These are phyloP conservation scores for Euphrasia confusa DNA, from an alignment of 257 asterid species.

Conservation along the genomic window DNA sequence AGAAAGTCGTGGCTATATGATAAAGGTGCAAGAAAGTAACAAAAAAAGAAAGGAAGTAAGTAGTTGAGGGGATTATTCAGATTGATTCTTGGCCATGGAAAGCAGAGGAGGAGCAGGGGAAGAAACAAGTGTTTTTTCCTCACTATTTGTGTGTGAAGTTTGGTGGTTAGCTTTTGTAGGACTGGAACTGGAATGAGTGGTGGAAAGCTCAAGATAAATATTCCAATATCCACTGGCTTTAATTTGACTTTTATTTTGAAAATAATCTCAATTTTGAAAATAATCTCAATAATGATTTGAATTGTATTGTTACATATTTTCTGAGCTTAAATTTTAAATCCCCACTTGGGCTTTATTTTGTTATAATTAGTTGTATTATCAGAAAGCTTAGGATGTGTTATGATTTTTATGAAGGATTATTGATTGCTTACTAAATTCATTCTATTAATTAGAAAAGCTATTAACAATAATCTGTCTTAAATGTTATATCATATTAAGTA, in stretches of 20 bases:
- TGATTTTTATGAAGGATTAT: too few species aligned
- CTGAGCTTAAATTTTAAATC: too few species aligned
- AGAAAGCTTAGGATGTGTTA: too few species aligned
- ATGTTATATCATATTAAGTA: background rate
- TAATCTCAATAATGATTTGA: too few species aligned
- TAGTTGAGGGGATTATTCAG: slow-evolving; percentile 35
- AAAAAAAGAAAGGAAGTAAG: slow-evolving; percentile 4
- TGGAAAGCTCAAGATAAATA: slow-evolving; percentile 4
- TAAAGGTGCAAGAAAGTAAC: slow-evolving; percentile 8
- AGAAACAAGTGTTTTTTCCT: background rate
- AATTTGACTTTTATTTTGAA: too few species aligned
- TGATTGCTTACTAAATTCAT: too few species aligned
- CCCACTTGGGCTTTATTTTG: too few species aligned
- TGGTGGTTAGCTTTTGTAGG: background rate
- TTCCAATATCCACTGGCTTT: background rate
- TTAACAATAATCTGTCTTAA: slow-evolving; percentile 12
- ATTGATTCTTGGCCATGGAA: slow-evolving; percentile 48
- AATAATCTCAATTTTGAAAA: too few species aligned
- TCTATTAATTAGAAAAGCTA: background rate
- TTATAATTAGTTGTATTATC: too few species aligned
- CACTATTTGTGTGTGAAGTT: background rate
- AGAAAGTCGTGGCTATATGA: slow-evolving; percentile 47
- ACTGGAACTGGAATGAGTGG: background rate
- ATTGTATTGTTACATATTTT: too few species aligned
- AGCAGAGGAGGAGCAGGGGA: slow-evolving; percentile 11